These are phyloP conservation scores for Sugiyamaella marilandica DNA, from an alignment of 805 yeast genomes.

Conservation along the genomic window DNA sequence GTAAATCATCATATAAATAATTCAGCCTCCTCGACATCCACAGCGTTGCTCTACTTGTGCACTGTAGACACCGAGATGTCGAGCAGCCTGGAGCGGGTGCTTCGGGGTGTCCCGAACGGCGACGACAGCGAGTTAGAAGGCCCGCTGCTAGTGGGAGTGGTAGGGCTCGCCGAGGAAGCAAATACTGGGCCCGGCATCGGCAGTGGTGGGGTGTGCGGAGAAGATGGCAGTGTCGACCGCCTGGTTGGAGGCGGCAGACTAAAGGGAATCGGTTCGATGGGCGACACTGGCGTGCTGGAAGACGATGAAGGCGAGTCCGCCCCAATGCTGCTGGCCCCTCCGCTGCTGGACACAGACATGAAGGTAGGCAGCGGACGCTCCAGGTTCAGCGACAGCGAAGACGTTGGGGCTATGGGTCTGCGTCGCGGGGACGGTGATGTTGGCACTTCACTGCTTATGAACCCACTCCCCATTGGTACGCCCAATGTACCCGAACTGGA, in stretches of 20 bases:
- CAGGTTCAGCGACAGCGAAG: conserved; percentile 4
- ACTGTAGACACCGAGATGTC: conserved; percentile 22
- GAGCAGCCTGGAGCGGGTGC: conserved; percentile 20
- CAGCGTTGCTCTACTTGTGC: conserved; percentile 11
- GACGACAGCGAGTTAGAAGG: background rate
- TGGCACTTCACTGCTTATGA: background rate
- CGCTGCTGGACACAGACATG: background rate
- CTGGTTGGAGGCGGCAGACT: conserved; percentile 4
- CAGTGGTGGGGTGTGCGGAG: conserved; percentile 7
- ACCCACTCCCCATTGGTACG: background rate
- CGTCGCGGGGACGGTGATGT: conserved; percentile 10
- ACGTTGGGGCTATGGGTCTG: background rate
- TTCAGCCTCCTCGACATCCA: no score
- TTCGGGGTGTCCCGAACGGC: background rate
- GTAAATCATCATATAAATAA: no score
- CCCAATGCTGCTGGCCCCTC: background rate
- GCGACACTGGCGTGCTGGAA: conserved; percentile 8
- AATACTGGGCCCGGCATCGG: conserved; percentile 1
- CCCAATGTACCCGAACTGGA: background rate
- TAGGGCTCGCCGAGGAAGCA: background rate
- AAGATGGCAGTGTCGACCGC: background rate
- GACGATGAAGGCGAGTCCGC: conserved; percentile 7
- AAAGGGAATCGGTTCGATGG: conserved; percentile 9
- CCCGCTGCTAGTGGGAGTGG: background rate
- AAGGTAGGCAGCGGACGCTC: conserved; percentile 12